These are phyloP conservation scores for Ettlia oleoabundans DNA, from an alignment of 139 green algal species.

Conservation along the genomic window DNA sequence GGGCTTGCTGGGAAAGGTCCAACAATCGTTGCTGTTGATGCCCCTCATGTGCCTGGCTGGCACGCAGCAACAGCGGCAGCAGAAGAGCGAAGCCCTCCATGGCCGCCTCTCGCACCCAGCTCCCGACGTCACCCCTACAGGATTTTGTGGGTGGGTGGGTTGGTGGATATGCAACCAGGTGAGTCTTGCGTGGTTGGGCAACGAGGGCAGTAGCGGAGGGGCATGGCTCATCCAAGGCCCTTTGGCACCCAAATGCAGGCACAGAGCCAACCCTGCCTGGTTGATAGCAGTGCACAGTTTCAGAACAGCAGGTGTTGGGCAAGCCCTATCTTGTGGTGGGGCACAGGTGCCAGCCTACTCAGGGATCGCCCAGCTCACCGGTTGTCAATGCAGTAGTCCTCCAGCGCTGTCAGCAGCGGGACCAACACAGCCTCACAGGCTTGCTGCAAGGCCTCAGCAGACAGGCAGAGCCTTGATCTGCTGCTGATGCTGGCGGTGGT, in stretches of 20 bases:
- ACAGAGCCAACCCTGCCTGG: too few species aligned
- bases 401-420: constrained; percentile 67
- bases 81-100: constrained; percentile 64
- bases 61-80: constrained; percentile 43
- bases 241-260: not conserved
- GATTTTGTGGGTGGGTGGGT: too few species aligned
- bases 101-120: constrained; percentile 90
- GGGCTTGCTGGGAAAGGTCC: not conserved
- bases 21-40: not conserved
- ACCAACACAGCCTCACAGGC: not conserved
- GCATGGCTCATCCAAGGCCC: too few species aligned
- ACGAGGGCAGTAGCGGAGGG: too few species aligned
- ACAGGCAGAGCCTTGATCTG: too few species aligned
- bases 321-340: too few species aligned
- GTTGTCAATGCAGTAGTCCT: constrained; percentile 95
- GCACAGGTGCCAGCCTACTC: too few species aligned
- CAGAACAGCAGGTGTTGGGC: too few species aligned
- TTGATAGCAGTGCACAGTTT: too few species aligned
- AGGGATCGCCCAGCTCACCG: constrained; percentile 37
- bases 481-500: too few species aligned
- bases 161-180: too few species aligned
- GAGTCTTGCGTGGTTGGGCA: too few species aligned
- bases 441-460: constrained; percentile 4
- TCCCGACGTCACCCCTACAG: constrained; percentile 91
- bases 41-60: not conserved